Evolutionary conservation across 306 rosid genomes (phyloP).

Genomic region (Glycine soja): DNA sequence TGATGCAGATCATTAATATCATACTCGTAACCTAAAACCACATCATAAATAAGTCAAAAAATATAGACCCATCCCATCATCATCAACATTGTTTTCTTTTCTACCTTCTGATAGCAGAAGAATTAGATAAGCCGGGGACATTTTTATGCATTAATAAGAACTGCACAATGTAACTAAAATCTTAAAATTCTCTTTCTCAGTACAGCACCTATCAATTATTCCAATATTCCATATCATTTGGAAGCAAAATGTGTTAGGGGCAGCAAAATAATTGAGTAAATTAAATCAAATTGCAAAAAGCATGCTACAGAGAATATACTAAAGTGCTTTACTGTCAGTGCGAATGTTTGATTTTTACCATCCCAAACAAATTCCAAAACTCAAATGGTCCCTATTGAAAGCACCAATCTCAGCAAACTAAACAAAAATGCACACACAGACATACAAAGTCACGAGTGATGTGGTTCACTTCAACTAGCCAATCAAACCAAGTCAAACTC

Average conservation of each 20-base stretch:
- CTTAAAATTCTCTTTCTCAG: not conserved
- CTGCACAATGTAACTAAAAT: not conserved
- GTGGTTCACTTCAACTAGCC: constrained; percentile 21
- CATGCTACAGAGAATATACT: constrained; percentile 36
- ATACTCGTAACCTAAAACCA: constrained; percentile 57
- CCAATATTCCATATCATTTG: constrained; percentile 10
- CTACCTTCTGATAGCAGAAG: not conserved
- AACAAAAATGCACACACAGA: not conserved
- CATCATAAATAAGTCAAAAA: constrained; percentile 19
- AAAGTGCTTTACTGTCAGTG: not conserved
- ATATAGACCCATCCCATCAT: constrained; percentile 15
- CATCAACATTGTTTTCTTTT: not conserved
- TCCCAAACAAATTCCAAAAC: constrained; percentile 28
- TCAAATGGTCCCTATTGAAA: constrained; percentile 30
- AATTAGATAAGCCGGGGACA: not conserved
- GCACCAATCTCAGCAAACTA: not conserved
- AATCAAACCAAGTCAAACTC: constrained; percentile 45
- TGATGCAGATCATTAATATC: constrained; percentile 66
- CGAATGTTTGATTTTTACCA: not conserved
- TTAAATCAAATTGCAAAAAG: constrained; percentile 25
- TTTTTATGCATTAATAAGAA: not conserved
- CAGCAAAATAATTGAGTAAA: not conserved
- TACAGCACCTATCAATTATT: not conserved
- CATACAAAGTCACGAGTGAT: constrained; percentile 16
- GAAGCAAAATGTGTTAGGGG: not conserved